These are phyloP conservation scores for Fraxinus latifolia DNA, from an alignment of 305 asterid species.

Conservation along the genomic window DNA sequence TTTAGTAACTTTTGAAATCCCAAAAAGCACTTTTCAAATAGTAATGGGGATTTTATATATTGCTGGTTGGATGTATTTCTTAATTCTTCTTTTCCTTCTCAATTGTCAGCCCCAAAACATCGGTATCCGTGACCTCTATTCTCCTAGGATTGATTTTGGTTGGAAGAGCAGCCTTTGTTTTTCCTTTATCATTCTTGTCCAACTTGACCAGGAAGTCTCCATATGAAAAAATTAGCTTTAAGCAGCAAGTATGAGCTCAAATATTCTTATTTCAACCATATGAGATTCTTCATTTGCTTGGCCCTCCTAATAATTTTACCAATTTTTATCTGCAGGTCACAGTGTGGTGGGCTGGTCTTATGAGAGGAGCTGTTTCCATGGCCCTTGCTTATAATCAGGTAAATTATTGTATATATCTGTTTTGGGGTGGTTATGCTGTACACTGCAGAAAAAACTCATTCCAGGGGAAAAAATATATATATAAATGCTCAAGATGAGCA, in stretches of 20 bases:
- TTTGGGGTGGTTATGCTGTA: neutral
- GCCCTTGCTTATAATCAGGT: slow-evolving; percentile 74
- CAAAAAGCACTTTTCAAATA: neutral
- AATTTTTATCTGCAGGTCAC: slow-evolving; percentile 35
- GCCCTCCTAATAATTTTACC: slow-evolving; percentile 4
- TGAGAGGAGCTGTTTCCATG: slow-evolving; percentile 69
- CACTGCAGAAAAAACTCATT: neutral
- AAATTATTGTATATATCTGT: neutral
- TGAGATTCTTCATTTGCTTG: slow-evolving; percentile 10
- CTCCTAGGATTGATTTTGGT: slow-evolving; percentile 63
- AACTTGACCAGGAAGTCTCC: slow-evolving; percentile 64
- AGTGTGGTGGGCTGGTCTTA: slow-evolving; percentile 74
- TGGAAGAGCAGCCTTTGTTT: slow-evolving; percentile 88
- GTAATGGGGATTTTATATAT: neutral
- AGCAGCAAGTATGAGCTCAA: slow-evolving; percentile 65
- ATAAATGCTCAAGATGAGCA: neutral
- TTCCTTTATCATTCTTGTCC: slow-evolving; percentile 70
- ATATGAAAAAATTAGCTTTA: slow-evolving; percentile 50
- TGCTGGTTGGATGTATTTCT: neutral
- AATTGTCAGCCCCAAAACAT: slow-evolving; percentile 62
- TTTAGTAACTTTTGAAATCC: neutral
- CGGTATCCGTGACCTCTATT: slow-evolving; percentile 57
- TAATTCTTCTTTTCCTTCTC: neutral
- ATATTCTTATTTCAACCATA: slow-evolving; percentile 18
- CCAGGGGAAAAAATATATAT: neutral